Base-by-base conservation (phyloP, 2,329 filamentous ascomycete genomes). In the Colletotrichum cordylinicola region DNA sequence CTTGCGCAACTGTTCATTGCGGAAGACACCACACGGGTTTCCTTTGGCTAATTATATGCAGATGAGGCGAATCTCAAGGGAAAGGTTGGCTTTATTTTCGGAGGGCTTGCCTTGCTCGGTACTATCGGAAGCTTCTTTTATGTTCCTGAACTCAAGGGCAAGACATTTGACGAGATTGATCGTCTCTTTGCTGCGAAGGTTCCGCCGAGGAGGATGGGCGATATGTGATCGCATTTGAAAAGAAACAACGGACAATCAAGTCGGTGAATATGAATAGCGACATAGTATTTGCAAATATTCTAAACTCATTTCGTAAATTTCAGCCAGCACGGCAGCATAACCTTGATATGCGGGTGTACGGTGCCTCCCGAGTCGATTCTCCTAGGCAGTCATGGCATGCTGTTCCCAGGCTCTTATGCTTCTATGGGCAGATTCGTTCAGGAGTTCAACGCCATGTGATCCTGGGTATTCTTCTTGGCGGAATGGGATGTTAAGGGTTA, bases 61-160 rank as follows among this genome's bases (percentile, higher is more conserved):
- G 80, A 80, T 0, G 80, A 84, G 43, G 82, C 78, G 2, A 82
- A 84, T 60, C 79, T 81, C 75, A 80, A 80, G 21, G 83, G 82
- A 0, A 85, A 85, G 65, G 79, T 82, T 0, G 80, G 76, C 0
- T 81, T 79, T 60, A 73, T 82, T n/a, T 80, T 77, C 37, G 77
- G 75, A 1, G 78, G 76, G 0, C 67, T 79, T 15, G 77, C 76
- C 6, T 37, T 78, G 2, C 10, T 79, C 5, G 80, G 79, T 1
- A 76, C 80, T 4, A 21, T 77, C 3, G 80, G 79, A 29, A 72
- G 78, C 39, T 79, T 76, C 60, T 79, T 80, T 64, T 74, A 78
- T 2, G 48, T 80, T 3, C 79, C 80, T 3, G 79, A 81, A 61
- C 77, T 79, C 18, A 79, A 79, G 69, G 80, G 76, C 7, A 73